Conservation (phyloP, 306 rosid genomes). For the Cicer pinnatifidum region DNA sequence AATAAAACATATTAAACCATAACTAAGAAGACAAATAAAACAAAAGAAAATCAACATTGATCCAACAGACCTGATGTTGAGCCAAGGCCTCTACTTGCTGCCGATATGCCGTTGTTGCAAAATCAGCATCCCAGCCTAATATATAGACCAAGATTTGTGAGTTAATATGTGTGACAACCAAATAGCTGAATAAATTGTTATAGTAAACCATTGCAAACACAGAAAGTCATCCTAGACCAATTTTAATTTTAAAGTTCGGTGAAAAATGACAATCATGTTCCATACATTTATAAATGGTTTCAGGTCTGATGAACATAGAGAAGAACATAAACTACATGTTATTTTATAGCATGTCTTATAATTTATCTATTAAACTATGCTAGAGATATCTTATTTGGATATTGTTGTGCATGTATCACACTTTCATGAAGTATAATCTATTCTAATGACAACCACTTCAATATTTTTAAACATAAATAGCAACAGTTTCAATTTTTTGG, state of each 20-base stretch:
- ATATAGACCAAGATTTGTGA: constrained; percentile 38
- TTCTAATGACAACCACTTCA: constrained; percentile 16
- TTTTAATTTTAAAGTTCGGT: constrained; percentile 10
- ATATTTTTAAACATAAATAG: constrained; percentile 33
- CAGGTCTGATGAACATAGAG: constrained; percentile 1
- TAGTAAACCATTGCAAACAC: constrained; percentile 22
- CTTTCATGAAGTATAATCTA: constrained; percentile 32
- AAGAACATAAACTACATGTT: constrained; percentile 26
- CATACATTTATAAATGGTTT: constrained; percentile 5
- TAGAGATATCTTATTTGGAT: constrained; percentile 22
- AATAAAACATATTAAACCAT: constrained; percentile 39
- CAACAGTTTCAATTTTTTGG: constrained; percentile 11
- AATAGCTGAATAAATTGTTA: constrained; percentile 22
- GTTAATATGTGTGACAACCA: constrained; percentile 30
- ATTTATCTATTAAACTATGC: constrained; percentile 21
- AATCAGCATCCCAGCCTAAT: constrained; percentile 97
- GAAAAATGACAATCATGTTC: neutral
- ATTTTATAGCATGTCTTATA: constrained; percentile 12
- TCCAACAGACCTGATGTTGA: constrained; percentile 79
- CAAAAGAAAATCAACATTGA: constrained; percentile 31
- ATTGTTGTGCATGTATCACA: constrained; percentile 7
- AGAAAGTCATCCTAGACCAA: constrained; percentile 8
- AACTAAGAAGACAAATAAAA: neutral
- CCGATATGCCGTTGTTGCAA: constrained; percentile 95
- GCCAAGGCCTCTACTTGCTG: constrained; percentile 96